Percentiles rank a stretch among this genome's conserved stretches.
Conservation (phyloP, 208 protist genomes). For the Crithidia thermophila region DNA sequence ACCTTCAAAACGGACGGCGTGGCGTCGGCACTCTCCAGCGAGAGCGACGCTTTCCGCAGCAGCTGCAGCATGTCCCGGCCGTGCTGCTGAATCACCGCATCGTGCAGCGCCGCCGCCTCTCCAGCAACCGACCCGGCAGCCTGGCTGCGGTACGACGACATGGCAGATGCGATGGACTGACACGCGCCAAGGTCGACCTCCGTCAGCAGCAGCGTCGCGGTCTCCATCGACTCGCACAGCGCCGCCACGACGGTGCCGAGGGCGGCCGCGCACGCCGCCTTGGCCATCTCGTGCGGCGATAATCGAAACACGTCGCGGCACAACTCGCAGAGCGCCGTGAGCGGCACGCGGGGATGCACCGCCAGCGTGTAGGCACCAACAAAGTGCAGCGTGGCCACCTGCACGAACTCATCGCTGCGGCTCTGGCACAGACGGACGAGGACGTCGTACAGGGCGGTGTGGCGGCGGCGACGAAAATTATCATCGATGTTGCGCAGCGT, state of each 20-base stretch:
- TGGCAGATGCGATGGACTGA: slow-evolving; percentile 31
- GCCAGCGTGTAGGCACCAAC: slow-evolving; percentile 51
- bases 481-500: slow-evolving; percentile 83
- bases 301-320: slow-evolving; percentile 79
- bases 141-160: slow-evolving; percentile 49
- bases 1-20: slow-evolving; percentile 6
- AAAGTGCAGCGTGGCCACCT: slow-evolving; percentile 76
- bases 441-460: slow-evolving; percentile 46
- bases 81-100: slow-evolving; percentile 66
- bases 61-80: slow-evolving; percentile 42
- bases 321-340: slow-evolving; percentile 42
- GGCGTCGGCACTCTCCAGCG: background rate
- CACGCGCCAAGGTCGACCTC: slow-evolving; percentile 29
- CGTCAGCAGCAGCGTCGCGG: slow-evolving; percentile 14
- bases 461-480: slow-evolving; percentile 5
- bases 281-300: slow-evolving; percentile 69
- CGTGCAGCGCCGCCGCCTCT: too few species aligned
- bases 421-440: slow-evolving; percentile 43
- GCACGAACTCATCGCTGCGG: slow-evolving; percentile 37
- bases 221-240: slow-evolving; percentile 20
- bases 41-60: slow-evolving; percentile 8
- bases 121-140: too few species aligned
- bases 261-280: slow-evolving; percentile 75
- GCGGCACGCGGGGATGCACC: slow-evolving; percentile 59
- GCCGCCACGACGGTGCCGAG: slow-evolving; percentile 32